Evolutionary conservation across 768 basidiomycete species (phyloP).

Genomic region (Pleurotus pulmonarius): DNA sequence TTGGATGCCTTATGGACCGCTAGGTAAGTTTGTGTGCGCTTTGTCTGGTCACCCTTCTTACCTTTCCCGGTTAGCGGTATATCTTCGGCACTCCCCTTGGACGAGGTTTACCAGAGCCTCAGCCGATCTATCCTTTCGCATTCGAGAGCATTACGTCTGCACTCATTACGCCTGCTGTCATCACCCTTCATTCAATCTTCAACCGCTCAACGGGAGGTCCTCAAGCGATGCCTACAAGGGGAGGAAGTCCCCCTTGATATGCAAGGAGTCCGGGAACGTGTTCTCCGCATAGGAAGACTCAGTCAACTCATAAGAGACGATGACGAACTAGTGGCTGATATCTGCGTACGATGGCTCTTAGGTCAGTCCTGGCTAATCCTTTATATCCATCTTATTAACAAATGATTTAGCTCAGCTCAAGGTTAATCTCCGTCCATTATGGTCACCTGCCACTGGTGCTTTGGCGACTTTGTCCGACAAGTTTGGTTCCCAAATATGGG

Average conservation of each 20-base stretch:
- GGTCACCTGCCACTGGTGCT: conserved; percentile 76
- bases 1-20: conserved; percentile 43
- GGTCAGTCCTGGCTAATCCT: conserved; percentile 37
- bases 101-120: conserved; percentile 50
- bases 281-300: conserved; percentile 72
- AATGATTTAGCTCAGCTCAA: conserved; percentile 73
- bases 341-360: conserved; percentile 70
- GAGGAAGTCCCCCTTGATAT: conserved; percentile 80
- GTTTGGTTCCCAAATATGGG: conserved; percentile 76
- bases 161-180: conserved; percentile 59
- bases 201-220: conserved; percentile 43
- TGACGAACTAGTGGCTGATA: conserved; percentile 54
- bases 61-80: neutral
- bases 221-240: conserved; percentile 69
- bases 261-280: conserved; percentile 80
- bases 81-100: conserved; percentile 29
- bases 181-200: conserved; percentile 44
- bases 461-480: conserved; percentile 48
- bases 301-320: conserved; percentile 55
- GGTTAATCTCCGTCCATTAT: conserved; percentile 88
- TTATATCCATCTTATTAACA: neutral
- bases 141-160: conserved; percentile 60
- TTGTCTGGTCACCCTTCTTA: neutral
- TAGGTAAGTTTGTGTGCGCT: conserved; percentile 31
- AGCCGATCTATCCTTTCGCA: conserved; percentile 65